phyloP scores from a whole-genome alignment of 345 rosid species.

The Anastatica hierochuntica region DNA sequence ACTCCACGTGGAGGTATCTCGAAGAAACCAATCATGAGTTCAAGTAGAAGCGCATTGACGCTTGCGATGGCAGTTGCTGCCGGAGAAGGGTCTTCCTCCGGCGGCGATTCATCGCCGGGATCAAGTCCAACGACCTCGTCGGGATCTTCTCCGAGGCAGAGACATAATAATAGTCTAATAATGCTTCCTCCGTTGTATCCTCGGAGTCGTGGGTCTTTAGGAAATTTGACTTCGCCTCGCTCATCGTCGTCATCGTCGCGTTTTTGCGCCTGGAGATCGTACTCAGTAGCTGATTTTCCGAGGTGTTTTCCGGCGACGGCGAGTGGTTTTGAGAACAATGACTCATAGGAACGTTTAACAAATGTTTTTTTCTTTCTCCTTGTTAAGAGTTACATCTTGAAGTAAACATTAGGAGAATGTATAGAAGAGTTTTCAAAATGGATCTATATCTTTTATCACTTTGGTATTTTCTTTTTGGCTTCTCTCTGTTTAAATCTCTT shows the following conservation, averaged over 20 bases:
- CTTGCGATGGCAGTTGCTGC: constrained; percentile 60
- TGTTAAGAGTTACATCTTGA: background rate
- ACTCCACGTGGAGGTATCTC: constrained; percentile 45
- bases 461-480: too few relatives aligned
- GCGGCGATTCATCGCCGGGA: constrained; percentile 33
- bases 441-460: too few relatives aligned
- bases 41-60: constrained; percentile 62
- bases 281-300: constrained; percentile 51
- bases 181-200: constrained; percentile 67
- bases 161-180: background rate
- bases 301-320: constrained; percentile 30
- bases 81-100: constrained; percentile 50
- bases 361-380: too few relatives aligned
- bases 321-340: too few relatives aligned
- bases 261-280: constrained; percentile 45
- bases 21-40: constrained; percentile 40
- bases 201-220: constrained; percentile 24
- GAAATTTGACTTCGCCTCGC: constrained; percentile 18
- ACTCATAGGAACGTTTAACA: constrained; percentile 2
- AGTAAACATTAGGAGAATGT: too few relatives aligned
- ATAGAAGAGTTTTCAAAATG: too few relatives aligned
- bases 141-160: constrained; percentile 41
- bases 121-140: constrained; percentile 37
- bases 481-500: too few relatives aligned
- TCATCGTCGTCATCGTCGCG: constrained; percentile 7